Conservation (phyloP, 2,329 filamentous ascomycete genomes). For the Trichoderma atrobrunneum region DNA sequence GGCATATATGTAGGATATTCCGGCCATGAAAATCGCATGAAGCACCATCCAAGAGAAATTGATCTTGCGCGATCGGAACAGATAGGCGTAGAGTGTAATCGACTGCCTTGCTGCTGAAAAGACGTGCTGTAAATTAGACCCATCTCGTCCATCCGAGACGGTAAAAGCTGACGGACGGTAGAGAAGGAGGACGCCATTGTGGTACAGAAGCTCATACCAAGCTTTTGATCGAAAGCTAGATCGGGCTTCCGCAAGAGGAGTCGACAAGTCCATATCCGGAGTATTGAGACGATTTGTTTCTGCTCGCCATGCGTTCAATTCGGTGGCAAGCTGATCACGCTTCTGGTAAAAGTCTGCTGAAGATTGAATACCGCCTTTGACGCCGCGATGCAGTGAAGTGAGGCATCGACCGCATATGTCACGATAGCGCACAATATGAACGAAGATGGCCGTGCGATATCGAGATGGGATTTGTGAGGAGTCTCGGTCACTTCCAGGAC, state of each 20-base stretch:
- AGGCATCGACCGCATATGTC: conserved; percentile 40
- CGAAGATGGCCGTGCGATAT: conserved; percentile 35
- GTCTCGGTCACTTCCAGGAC: conserved; percentile 11
- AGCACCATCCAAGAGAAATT: conserved; percentile 51
- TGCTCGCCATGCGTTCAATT: conserved; percentile 33
- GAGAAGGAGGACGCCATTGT: conserved; percentile 43
- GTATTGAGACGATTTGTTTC: conserved; percentile 30
- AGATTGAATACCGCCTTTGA: conserved; percentile 18
- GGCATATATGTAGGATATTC: conserved; percentile 43
- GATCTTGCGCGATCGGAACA: conserved; percentile 44
- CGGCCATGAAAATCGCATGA: conserved; percentile 48
- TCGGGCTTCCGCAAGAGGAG: conserved; percentile 22
- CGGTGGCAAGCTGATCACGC: conserved; percentile 28
- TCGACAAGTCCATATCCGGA: conserved; percentile 4
- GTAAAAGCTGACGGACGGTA: conserved; percentile 39
- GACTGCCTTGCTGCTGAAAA: conserved; percentile 39
- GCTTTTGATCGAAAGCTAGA: conserved; percentile 41
- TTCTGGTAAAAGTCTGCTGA: neutral
- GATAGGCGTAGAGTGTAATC: conserved; percentile 42
- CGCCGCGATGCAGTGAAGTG: conserved; percentile 33
- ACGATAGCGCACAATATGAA: conserved; percentile 40
- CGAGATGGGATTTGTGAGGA: conserved; percentile 25
- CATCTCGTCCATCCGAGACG: conserved; percentile 25
- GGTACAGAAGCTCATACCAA: conserved; percentile 44
- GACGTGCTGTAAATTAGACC: conserved; percentile 34